Conservation (phyloP, 345 rosid genomes). For the Viola odorata region DNA sequence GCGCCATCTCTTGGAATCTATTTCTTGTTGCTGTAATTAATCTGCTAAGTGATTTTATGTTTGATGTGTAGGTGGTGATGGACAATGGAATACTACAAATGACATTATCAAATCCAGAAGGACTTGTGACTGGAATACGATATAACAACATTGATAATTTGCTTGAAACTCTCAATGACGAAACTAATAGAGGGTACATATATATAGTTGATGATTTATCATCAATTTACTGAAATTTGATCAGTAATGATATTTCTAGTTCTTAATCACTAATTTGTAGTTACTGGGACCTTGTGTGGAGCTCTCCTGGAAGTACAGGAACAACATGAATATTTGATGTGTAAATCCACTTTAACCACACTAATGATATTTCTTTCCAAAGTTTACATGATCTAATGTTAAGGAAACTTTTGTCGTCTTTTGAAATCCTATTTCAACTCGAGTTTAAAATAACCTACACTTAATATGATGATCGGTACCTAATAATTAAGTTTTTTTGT, state of each 20-base stretch:
- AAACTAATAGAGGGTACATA: constrained; percentile 75
- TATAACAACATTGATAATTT: constrained; percentile 69
- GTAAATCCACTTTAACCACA: constrained; percentile 21
- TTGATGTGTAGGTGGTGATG: constrained; percentile 55
- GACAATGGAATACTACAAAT: constrained; percentile 73
- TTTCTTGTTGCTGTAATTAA: too few relatives aligned
- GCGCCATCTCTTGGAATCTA: too few relatives aligned
- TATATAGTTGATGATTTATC: background rate
- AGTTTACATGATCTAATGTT: too few relatives aligned
- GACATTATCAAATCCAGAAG: constrained; percentile 69
- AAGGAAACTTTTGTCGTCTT: too few relatives aligned
- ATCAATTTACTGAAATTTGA: too few relatives aligned
- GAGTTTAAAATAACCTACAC: too few relatives aligned
- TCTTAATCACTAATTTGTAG: constrained; percentile 27
- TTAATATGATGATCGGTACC: too few relatives aligned
- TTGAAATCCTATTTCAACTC: too few relatives aligned
- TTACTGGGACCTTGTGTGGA: constrained; percentile 47
- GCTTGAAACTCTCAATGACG: constrained; percentile 78
- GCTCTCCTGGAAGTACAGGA: constrained; percentile 41
- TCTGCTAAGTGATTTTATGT: too few relatives aligned
- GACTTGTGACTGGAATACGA: constrained; percentile 64
- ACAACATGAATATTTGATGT: constrained; percentile 64
- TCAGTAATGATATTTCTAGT: too few relatives aligned
- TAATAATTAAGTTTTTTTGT: too few relatives aligned
- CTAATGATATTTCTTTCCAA: too few relatives aligned